Base-by-base conservation (phyloP, 1,284 basidiomycete species). In the Ceratobasidium sp. region DNA sequence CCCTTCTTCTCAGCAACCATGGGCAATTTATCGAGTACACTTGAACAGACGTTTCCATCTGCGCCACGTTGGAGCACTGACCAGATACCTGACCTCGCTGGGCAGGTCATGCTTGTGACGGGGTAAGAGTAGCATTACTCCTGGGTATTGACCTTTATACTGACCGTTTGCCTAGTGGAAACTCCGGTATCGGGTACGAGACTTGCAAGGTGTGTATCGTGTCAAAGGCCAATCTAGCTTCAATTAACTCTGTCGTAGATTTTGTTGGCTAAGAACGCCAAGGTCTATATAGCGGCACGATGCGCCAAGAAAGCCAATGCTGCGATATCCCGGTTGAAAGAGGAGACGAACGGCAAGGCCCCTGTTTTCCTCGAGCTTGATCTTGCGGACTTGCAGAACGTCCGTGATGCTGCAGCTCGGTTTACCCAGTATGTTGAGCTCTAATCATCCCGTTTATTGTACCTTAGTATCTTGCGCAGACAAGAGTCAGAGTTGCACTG, bases 211-310 rank as follows among this genome's bases (percentile, higher is more conserved):
- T 76, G 20, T 26, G 60, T 26, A 33, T 55, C 40, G 44, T 15
- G 44, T 66, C 44, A 12, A n/a, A 18, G 15, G 13, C 53, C 1
- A 13, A n/a, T n/a, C n/a, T n/a, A 56, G 23, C 0, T 18, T 5
- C 13, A 26, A 33, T 44, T 76, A 55, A 60, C 66, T 15, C 4
- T n/a, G 12, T 33, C 40, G 39, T 49, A 63, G 33, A 73, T 40
- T 33, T 64, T 80, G 33, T 39, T 80, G 20, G 26, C 46, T 18
- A 79, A 81, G 46, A 79, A 80, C 60, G 81, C 79, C 18, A 81
- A 80, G 49, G 80, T 81, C 53, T 81, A 81, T 55, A 80, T 81
- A 71, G 77, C 75, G 28, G 71, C 77, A 40, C 77, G 81, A 0
- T 78, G 79, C n/a, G 60, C 60, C 28, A 67, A 72, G 33, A 64